Percentiles rank a stretch among this genome's conserved stretches.
These are phyloP conservation scores for Ascochyta viciae-villosae DNA, from an alignment of 2,329 filamentous ascomycete genomes.

Conservation along the genomic window DNA sequence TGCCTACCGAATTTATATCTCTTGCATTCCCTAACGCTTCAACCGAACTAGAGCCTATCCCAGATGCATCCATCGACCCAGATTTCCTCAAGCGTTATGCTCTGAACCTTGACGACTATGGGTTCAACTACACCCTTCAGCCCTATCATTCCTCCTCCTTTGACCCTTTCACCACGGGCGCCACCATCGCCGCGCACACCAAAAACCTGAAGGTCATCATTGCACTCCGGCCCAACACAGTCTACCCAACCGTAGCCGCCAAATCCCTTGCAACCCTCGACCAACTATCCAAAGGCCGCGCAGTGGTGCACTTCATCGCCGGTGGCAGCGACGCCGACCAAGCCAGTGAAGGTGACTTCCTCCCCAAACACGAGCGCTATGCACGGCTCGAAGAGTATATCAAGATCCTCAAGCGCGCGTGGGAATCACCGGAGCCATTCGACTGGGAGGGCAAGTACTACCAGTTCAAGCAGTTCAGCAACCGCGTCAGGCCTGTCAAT, in stretches of 20 bases:
- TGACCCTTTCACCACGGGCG: slow-evolving; percentile 66
- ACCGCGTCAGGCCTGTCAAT: slow-evolving; percentile 61
- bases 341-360: slow-evolving; percentile 66
- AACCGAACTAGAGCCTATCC: slow-evolving; percentile 63
- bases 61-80: slow-evolving; percentile 60
- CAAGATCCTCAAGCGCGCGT: slow-evolving; percentile 65
- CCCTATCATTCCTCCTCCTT: slow-evolving; percentile 64
- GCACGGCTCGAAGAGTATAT: slow-evolving; percentile 68
- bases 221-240: slow-evolving; percentile 66
- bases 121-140: slow-evolving; percentile 67
- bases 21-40: slow-evolving; percentile 64
- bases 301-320: slow-evolving; percentile 69
- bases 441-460: slow-evolving; percentile 69
- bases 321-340: slow-evolving; percentile 68
- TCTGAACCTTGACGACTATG: slow-evolving; percentile 65
- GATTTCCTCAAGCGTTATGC: slow-evolving; percentile 65
- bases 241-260: slow-evolving; percentile 68
- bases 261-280: slow-evolving; percentile 68
- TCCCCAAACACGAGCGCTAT: slow-evolving; percentile 65
- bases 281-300: slow-evolving; percentile 64
- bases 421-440: slow-evolving; percentile 64
- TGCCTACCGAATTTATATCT: slow-evolving; percentile 62
- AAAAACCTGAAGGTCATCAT: slow-evolving; percentile 69
- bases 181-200: slow-evolving; percentile 63
- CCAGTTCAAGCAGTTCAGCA: slow-evolving; percentile 65